A percentile compares a stretch with the other conserved stretches of the same genome.
Conservation (phyloP, 768 basidiomycete genomes). For the Tricholoma sp. region DNA sequence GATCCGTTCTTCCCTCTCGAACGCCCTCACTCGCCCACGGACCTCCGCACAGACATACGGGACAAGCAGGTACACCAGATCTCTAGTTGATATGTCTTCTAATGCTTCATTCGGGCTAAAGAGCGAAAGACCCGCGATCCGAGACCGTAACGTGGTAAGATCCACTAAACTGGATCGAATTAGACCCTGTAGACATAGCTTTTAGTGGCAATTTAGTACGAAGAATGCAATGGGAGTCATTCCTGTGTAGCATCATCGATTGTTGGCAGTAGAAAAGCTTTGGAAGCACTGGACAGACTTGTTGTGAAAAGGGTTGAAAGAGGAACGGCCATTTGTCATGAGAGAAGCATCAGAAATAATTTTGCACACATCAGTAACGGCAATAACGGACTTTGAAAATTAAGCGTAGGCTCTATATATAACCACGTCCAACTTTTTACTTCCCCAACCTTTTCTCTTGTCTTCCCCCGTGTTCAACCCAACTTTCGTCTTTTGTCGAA, state of each 20-base stretch:
- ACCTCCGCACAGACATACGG: conserved; percentile 67
- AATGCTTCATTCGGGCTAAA: conserved; percentile 83
- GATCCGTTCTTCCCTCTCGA: conserved; percentile 54
- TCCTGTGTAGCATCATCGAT: conserved; percentile 43
- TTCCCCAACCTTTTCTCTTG: too few relatives aligned
- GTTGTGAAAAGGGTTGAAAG: conserved; percentile 34
- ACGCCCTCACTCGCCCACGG: conserved; percentile 52
- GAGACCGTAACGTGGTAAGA: conserved; percentile 46
- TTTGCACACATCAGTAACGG: background rate
- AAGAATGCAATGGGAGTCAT: background rate
- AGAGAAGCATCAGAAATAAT: background rate
- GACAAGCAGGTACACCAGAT: conserved; percentile 72
- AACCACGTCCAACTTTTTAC: background rate
- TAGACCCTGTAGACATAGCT: conserved; percentile 41
- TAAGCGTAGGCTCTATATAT: background rate
- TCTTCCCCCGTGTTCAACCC: background rate
- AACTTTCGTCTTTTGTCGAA: background rate
- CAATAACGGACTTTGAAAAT: conserved; percentile 2
- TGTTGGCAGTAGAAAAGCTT: conserved; percentile 33
- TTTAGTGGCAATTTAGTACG: background rate
- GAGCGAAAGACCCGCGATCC: conserved; percentile 57
- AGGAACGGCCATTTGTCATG: conserved; percentile 21
- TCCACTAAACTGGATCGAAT: conserved; percentile 51
- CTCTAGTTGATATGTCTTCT: conserved; percentile 75
- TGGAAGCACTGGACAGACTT: conserved; percentile 33